Evolutionary conservation across 345 rosid genomes (phyloP).

Genomic region (Heritiera littoralis): DNA sequence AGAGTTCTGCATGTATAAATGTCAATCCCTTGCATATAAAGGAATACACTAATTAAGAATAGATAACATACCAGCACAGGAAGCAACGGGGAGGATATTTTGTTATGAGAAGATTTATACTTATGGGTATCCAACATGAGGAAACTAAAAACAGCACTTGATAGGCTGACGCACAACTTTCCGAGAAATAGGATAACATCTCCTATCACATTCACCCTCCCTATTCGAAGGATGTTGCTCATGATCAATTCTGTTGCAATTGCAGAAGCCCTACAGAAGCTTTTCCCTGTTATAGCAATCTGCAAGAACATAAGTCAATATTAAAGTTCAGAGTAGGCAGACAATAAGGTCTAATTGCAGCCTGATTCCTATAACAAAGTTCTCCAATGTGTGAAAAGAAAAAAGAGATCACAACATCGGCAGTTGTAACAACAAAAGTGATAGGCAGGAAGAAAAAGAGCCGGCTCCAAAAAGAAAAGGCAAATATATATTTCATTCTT

Average conservation of each 20-base stretch:
- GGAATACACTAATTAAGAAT: background rate
- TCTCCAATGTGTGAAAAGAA: background rate
- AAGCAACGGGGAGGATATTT: conserved; percentile 82
- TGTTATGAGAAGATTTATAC: conserved; percentile 72
- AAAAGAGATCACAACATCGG: background rate
- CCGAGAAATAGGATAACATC: conserved; percentile 90
- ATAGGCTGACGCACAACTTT: conserved; percentile 89
- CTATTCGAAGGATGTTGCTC: conserved; percentile 83
- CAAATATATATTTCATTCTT: background rate
- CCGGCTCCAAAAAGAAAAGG: background rate
- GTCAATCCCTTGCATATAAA: background rate
- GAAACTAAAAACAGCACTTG: conserved; percentile 82
- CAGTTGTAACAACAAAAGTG: background rate
- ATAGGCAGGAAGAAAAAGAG: background rate
- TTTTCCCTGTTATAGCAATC: conserved; percentile 95
- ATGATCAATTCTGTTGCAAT: conserved; percentile 87
- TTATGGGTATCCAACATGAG: conserved; percentile 92
- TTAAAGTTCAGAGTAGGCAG: background rate
- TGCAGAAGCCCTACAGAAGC: conserved; percentile 81
- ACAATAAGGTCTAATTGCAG: background rate
- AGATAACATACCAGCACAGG: conserved; percentile 76
- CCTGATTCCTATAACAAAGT: background rate
- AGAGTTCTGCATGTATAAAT: no score
- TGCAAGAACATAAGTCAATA: conserved; percentile 30
- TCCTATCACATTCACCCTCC: conserved; percentile 91